Base-by-base conservation (phyloP, 2,329 filamentous ascomycete genomes). In the Zymoseptoria pseudotritici region DNA sequence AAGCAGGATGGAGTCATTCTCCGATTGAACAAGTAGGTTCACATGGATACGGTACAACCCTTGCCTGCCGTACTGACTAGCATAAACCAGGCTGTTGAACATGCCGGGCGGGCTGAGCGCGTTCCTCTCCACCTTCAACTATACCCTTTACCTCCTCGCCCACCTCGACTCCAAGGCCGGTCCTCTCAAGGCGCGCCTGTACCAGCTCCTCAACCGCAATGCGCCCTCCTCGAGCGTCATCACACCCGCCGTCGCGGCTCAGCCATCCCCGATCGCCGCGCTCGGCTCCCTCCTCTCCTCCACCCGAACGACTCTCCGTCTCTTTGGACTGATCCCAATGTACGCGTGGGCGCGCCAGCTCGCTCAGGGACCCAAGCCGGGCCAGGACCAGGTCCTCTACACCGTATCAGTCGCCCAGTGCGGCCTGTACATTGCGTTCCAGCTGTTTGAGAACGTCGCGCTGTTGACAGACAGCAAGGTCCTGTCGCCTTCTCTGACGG, bases 91-190 rank as follows among this genome's bases (percentile, higher is more conserved):
- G 69, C 68, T 78, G 24, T 71, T 79, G 54, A 74, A 75, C 59
- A 72, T 70, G 52, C 77, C 77, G 20, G 76, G 77, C 68, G 77
- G 77, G 52, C 72, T 78, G 64, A 74, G 71, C 62, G 66, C 76
- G 21, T 76, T 77, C 71, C 76, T 79, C 66, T 77, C 76, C 54
- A 78, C 76, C 53, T 73, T 78, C 70, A 79, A 78, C 69, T 56
- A 56, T 21, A 49, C 54, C 1, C 54, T 46, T 13, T 56, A 50
- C 42, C 54, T 56, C 36, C 54, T 56, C 54, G 46, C 54, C 46
- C 46, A 56, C 54, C 54, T 50, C 22, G 22, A 56, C 20, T 46
- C 36, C 7, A 56, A 56, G 36, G 46, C 54, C 13, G 31, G 42
- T 3, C 31, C 54, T 21, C 42, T 56, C 19, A 50, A 50, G 24